These are phyloP conservation scores for Coriaria nepalensis DNA, from an alignment of 306 rosid genomes.

Conservation along the genomic window DNA sequence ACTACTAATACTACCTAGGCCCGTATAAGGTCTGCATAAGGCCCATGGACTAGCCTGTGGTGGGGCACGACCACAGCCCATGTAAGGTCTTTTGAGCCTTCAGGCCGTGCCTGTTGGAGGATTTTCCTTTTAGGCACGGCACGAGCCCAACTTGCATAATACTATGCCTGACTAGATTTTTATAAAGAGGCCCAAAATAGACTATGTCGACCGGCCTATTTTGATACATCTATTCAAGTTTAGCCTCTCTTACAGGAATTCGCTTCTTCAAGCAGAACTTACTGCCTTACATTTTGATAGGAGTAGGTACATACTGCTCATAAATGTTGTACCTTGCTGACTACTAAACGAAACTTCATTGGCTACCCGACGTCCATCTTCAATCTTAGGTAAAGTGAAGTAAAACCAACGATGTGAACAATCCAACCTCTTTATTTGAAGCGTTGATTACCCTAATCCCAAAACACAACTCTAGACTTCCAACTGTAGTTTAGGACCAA, in stretches of 20 bases:
- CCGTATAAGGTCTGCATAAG: too few species aligned
- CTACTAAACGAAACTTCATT: constrained; percentile 2
- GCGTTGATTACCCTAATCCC: constrained; percentile 1
- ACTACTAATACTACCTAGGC: too few species aligned
- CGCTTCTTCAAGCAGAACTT: neutral
- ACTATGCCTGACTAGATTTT: too few species aligned
- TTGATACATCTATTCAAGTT: too few species aligned
- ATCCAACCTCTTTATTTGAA: constrained; percentile 1
- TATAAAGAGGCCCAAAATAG: too few species aligned
- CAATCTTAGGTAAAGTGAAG: neutral
- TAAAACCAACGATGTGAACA: constrained; percentile 1
- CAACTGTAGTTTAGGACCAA: neutral
- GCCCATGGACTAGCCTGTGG: too few species aligned
- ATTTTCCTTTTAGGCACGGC: too few species aligned
- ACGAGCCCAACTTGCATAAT: too few species aligned
- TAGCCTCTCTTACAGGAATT: neutral
- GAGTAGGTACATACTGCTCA: neutral
- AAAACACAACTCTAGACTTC: neutral
- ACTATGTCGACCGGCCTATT: too few species aligned
- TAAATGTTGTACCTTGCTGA: constrained; percentile 16
- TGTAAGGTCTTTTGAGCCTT: too few species aligned
- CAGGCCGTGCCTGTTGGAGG: too few species aligned
- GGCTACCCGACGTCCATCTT: neutral
- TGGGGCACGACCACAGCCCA: too few species aligned
- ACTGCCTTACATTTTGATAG: neutral